Base-by-base conservation (phyloP, 2,329 filamentous ascomycete genomes). In the Neofusicoccum ribis region DNA sequence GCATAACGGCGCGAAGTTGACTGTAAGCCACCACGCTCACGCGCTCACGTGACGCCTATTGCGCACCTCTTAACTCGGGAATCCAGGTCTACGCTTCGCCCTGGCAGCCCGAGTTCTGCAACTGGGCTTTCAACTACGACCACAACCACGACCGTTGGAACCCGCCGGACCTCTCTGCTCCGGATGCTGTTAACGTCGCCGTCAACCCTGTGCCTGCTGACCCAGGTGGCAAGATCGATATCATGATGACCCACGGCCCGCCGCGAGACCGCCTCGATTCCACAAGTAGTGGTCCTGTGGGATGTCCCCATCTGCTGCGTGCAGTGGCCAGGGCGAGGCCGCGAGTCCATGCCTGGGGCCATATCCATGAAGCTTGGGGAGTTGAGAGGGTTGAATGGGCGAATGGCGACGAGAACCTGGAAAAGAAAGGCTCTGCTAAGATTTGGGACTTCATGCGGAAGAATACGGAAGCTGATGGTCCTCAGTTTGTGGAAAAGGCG, bases 181-280 rank as follows among this genome's bases (percentile, higher is more conserved):
- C 73, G 0, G 67, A 67, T 15, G 66, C 72, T 5, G 14, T 20
- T 12, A 60, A 51, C 17, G 44, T 60, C 11, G 54, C 63, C 12
- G 39, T 46, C 15, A 65, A 64, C 15, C 70, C 67, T 3, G 78
- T 78, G 64, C 76, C 70, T 15, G 69, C 70, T 8, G 72, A 84
- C 15, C 81, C 83, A 0, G 76, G 80, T 36, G 82, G 72, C 61
- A 77, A 79, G 0, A 72, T 86, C 23, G 86, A 89, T 71, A 78
- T 89, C 7, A 77, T 88, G 68, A 80, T 89, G 70, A 89, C 87
- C 0, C 87, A 89, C 70, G 86, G 86, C 0, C 87, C 87, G 2
- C 86, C 87, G 0, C 71, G 75, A 23, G 78, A 77, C 0, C 72
- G 84, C 2, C 74, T 87, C 2, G 87, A 89, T 68, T 65, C 68